A percentile compares a stretch with the other conserved stretches of the same genome.
Conservation (phyloP, 345 rosid genomes). For the Moricandia moricandioides region DNA sequence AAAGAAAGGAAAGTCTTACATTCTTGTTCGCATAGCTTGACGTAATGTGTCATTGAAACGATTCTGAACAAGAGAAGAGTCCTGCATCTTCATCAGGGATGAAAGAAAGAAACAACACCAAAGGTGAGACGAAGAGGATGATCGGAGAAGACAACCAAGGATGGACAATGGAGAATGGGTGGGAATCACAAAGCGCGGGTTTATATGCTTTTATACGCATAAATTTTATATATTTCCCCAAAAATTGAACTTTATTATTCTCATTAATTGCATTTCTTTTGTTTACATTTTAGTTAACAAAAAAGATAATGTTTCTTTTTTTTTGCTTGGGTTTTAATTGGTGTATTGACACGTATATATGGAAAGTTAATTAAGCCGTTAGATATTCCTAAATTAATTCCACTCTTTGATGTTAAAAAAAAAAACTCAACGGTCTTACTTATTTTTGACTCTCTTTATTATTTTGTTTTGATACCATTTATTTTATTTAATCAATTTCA, state of each 20-base stretch:
- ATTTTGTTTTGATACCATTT: neutral
- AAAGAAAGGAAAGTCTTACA: neutral
- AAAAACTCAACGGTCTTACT: too few species aligned
- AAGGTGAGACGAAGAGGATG: neutral
- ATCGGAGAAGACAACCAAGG: neutral
- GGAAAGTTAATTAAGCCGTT: neutral
- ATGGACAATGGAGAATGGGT: neutral
- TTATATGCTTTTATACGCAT: neutral
- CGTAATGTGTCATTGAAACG: neutral
- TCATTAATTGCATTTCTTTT: neutral
- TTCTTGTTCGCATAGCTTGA: neutral
- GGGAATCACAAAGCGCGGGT: neutral
- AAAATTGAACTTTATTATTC: neutral
- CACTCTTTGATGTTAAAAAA: too few species aligned
- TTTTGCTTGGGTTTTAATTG: neutral
- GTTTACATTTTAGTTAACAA: neutral
- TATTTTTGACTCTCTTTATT: too few species aligned
- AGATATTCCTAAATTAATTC: neutral
- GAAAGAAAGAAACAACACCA: neutral
- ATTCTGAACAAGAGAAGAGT: neutral
- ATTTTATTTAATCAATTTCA: too few species aligned
- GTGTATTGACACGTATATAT: neutral
- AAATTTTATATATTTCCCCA: neutral
- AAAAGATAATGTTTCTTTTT: too few species aligned
- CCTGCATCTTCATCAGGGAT: neutral